These are phyloP conservation scores for Wickerhamia fluorescens DNA, from an alignment of 805 yeast species.

Conservation along the genomic window DNA sequence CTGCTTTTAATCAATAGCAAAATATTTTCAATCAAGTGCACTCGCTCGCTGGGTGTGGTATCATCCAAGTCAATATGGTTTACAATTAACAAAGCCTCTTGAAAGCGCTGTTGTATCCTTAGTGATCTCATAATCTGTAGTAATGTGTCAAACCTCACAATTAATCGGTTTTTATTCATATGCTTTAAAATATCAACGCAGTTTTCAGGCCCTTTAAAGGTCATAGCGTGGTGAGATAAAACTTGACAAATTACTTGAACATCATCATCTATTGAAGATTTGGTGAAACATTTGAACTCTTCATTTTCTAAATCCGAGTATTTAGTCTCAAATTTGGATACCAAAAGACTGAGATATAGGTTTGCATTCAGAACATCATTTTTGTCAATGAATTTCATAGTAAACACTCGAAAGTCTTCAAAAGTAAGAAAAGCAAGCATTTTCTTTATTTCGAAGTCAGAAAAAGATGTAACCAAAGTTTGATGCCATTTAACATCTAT, in stretches of 20 bases:
- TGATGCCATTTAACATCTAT: slow-evolving; percentile 32
- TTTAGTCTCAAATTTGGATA: slow-evolving; percentile 28
- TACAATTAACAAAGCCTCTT: slow-evolving; percentile 29
- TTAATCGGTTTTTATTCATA: slow-evolving; percentile 20
- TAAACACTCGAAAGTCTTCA: slow-evolving; percentile 17
- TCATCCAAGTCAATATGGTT: slow-evolving; percentile 22
- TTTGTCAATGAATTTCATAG: slow-evolving; percentile 14
- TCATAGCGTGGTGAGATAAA: slow-evolving; percentile 27
- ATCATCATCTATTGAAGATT: slow-evolving; percentile 11
- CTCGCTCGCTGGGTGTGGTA: slow-evolving; percentile 12
- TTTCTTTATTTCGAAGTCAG: slow-evolving; percentile 12
- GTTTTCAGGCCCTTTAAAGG: slow-evolving; percentile 28
- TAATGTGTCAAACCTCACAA: slow-evolving; percentile 17
- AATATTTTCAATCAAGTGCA: slow-evolving; percentile 21
- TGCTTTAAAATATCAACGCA: slow-evolving; percentile 27
- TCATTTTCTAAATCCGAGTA: slow-evolving; percentile 7
- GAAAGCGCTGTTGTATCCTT: slow-evolving; percentile 19
- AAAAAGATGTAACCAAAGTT: slow-evolving; percentile 12
- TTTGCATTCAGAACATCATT: slow-evolving; percentile 27
- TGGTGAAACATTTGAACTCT: slow-evolving; percentile 2
- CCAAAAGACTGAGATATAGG: slow-evolving; percentile 28
- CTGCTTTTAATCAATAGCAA: slow-evolving; percentile 22
- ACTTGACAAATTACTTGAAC: slow-evolving; percentile 21
- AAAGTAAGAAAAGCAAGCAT: slow-evolving; percentile 28
- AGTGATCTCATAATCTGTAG: slow-evolving; percentile 24